Percentiles rank a stretch among this genome's conserved stretches.
Evolutionary conservation across 2,329 filamentous ascomycete genomes (phyloP).

Genomic region (Nigrograna mackinnonii): DNA sequence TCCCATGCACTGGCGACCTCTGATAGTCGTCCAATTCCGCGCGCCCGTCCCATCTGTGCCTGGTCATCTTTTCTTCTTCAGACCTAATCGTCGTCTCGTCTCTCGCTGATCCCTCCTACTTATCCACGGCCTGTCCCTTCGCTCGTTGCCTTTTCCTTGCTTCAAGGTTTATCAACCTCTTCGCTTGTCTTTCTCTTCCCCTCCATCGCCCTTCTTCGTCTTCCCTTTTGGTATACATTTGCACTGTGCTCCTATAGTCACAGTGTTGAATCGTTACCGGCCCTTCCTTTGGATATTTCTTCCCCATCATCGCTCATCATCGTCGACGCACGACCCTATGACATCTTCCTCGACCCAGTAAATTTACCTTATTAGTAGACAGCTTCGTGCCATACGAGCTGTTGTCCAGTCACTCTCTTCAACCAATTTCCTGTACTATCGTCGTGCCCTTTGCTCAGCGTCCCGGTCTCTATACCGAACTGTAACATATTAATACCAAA

Average conservation of each 20-base stretch:
- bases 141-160: slow-evolving; percentile 40
- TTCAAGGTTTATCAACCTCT: slow-evolving; percentile 48
- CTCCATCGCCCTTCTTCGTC: slow-evolving; percentile 33
- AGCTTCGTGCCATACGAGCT: slow-evolving; percentile 41
- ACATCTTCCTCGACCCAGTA: slow-evolving; percentile 30
- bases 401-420: slow-evolving; percentile 47
- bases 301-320: slow-evolving; percentile 21
- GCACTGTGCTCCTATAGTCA: slow-evolving; percentile 26
- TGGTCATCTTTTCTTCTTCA: slow-evolving; percentile 49
- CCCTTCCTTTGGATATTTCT: slow-evolving; percentile 41
- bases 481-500: slow-evolving; percentile 27
- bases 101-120: slow-evolving; percentile 44
- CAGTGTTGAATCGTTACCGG: slow-evolving; percentile 39
- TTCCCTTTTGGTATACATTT: slow-evolving; percentile 41
- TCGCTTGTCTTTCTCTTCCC: slow-evolving; percentile 43
- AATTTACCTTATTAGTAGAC: slow-evolving; percentile 41
- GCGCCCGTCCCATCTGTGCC: slow-evolving; percentile 39
- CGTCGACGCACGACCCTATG: slow-evolving; percentile 33
- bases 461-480: slow-evolving; percentile 19
- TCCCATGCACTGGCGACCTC: no score
- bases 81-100: slow-evolving; percentile 41
- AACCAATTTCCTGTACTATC: slow-evolving; percentile 18
- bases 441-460: slow-evolving; percentile 2
- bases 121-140: slow-evolving; percentile 42
- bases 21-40: slow-evolving; percentile 40